Evolutionary conservation across 257 asterid genomes (phyloP), one percentile per base, ranked within the genome.

Genomic region (Gentiana dahurica): DNA sequence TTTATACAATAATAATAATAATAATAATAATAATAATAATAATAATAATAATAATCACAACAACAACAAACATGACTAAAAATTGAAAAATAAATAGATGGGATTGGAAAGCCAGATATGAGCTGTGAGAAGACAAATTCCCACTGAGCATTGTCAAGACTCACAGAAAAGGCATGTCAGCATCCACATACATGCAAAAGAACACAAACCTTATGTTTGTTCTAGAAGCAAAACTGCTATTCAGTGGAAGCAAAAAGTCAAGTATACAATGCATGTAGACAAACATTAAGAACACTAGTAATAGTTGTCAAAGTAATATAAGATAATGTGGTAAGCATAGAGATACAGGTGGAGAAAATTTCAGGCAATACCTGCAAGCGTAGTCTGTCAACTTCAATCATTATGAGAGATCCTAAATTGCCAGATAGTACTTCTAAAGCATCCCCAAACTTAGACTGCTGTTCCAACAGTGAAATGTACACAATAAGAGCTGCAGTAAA

Each of bases 361-460:
- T 58, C 59, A 66, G 64, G 71, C 65, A 73, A 71, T 92, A 92
- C 97, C 99, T 92, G 90, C 56, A 92, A 59, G 51, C 92, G 91
- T 69, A 88, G 69, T 68, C 76, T 88, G 72, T 92, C 99, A 55
- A 77, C 95, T 77, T 88, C 95, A 77, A 84, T 83, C 91, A 80
- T 62, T 84, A 92, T 86, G 48, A 92, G 94, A 61, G 99, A 80
- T 70, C 99, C 99, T 64, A 84, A 79, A 53, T 82, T 78, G 65
- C 99, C 97, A 49, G 84, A 70, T 58, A 92, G 93, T 76, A 92
- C 53, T 72, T 85, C 89, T 72, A 88, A 74, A 41, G 99, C 99
- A 55, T 83, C 91, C 55, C 79, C 74, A 62, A 77, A 88, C 79
- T 92, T 92, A 39, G 77, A 66, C 70, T 86, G 97, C 58, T 82